Evolutionary conservation across 164 flowering plant genomes (phyloP).

Genomic region (Vitis amurensis): DNA sequence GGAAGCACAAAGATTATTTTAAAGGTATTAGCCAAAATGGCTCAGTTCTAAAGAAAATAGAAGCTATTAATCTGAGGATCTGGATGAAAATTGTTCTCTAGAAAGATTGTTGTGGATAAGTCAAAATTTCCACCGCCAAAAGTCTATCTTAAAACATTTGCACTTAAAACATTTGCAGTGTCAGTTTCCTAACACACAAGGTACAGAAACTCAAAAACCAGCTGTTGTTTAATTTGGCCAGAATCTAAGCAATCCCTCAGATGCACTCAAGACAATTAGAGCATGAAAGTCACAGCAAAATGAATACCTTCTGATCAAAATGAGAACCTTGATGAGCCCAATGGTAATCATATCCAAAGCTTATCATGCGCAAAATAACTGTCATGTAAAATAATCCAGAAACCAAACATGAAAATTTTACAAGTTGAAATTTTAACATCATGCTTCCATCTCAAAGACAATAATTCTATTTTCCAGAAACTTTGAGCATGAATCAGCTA

Average conservation of each 20-base stretch:
- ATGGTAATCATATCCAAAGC: slow-evolving; percentile 94
- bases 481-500: too few species aligned
- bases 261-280: background rate
- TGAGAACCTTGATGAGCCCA: slow-evolving; percentile 58
- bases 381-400: slow-evolving; percentile 18
- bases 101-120: too few species aligned
- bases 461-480: too few species aligned
- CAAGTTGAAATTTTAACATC: background rate
- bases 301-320: slow-evolving; percentile 72
- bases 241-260: background rate
- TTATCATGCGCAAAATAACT: slow-evolving; percentile 95
- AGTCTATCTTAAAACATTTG: background rate
- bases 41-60: background rate
- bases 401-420: background rate
- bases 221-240: background rate
- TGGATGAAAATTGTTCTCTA: too few species aligned
- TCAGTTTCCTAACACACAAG: background rate
- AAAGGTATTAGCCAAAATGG: background rate
- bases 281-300: slow-evolving; percentile 2
- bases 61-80: too few species aligned
- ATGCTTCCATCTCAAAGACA: background rate
- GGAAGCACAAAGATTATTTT: background rate
- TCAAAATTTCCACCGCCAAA: too few species aligned
- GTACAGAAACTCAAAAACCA: background rate
- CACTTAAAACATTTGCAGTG: background rate